Evolutionary conservation across 331 rosid genomes (phyloP).

Genomic region (Stylosanthes scabra): DNA sequence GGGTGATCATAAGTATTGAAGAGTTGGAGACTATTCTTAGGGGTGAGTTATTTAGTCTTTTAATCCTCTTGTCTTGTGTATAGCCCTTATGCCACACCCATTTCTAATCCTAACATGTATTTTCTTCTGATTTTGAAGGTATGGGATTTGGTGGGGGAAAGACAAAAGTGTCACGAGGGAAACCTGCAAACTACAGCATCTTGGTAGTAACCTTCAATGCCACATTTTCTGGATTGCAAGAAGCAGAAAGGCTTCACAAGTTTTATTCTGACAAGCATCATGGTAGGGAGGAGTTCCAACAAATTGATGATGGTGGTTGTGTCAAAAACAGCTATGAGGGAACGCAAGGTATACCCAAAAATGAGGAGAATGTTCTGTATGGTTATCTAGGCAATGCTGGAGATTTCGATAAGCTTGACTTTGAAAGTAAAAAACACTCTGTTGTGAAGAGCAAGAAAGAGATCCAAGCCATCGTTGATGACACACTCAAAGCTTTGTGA

Average conservation of each 20-base stretch:
- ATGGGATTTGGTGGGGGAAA: conserved; percentile 45
- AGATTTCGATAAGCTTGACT: conserved; percentile 52
- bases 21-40: conserved; percentile 37
- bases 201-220: conserved; percentile 42
- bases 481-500: neutral
- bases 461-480: conserved; percentile 42
- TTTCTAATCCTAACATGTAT: neutral
- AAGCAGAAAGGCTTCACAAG: conserved; percentile 51
- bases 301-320: conserved; percentile 13
- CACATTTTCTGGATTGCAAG: conserved; percentile 47
- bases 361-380: conserved; percentile 32
- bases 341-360: neutral
- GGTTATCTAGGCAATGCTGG: conserved; percentile 50
- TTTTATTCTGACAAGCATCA: conserved; percentile 41
- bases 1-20: conserved; percentile 38
- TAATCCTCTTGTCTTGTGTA: neutral
- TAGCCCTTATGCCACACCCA: neutral
- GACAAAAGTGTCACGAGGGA: conserved; percentile 45
- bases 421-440: conserved; percentile 36
- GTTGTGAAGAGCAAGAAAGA: conserved; percentile 51
- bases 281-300: conserved; percentile 43
- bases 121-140: conserved; percentile 20
- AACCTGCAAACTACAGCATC: conserved; percentile 42
- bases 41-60: conserved; percentile 30
- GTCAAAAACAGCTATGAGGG: conserved; percentile 16